A percentile compares a stretch with the other conserved stretches of the same genome.
Conservation (phyloP, 495 filamentous ascomycete genomes). For the Aspergillus ostianus region DNA sequence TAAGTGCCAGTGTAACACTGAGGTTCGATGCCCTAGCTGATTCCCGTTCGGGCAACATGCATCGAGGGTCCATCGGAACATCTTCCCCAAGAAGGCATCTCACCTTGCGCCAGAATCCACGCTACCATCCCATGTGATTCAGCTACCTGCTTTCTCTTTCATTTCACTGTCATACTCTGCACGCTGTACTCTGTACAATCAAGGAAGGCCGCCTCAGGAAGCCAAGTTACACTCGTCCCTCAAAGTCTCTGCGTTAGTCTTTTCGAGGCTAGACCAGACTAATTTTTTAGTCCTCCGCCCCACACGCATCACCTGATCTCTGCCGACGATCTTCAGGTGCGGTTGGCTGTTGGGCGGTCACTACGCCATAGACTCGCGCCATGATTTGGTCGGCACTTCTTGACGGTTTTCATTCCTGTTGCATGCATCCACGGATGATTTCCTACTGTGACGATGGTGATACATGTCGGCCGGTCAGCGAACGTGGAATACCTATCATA, state of each 20-base stretch:
- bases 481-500: too few relatives aligned
- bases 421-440: neutral
- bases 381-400: neutral
- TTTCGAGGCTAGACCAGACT: too few relatives aligned
- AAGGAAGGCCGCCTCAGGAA: too few relatives aligned
- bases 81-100: neutral
- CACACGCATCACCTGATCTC: slow-evolving; percentile 8
- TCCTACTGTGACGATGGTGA: too few relatives aligned
- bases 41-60: neutral
- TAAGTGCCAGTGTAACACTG: neutral
- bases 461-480: too few relatives aligned
- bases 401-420: neutral
- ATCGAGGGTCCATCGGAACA: neutral
- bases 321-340: neutral
- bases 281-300: neutral
- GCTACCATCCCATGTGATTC: too few relatives aligned
- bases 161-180: too few relatives aligned
- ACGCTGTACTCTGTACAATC: too few relatives aligned
- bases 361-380: slow-evolving; percentile 2
- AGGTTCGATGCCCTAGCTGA: neutral
- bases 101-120: too few relatives aligned
- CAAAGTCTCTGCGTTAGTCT: too few relatives aligned
- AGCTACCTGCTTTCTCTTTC: too few relatives aligned
- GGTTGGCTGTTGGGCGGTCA: neutral
- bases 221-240: too few relatives aligned